Evolutionary conservation across 106 monocot species (phyloP).

Genomic region (Platanthera zijinensis): DNA sequence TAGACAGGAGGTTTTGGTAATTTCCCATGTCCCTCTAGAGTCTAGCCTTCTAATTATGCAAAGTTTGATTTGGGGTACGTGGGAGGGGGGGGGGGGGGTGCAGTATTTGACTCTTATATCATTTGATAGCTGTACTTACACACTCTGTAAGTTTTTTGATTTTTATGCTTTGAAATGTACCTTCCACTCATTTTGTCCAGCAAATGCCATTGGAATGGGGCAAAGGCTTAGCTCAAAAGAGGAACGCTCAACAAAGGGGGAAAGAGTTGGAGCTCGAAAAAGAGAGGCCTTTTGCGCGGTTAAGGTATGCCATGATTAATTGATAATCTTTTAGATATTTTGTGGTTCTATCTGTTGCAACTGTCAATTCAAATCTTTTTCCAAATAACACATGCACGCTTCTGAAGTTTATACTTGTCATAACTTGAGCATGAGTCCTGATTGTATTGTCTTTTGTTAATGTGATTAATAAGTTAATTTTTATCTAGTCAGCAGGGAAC

Average conservation of each 20-base stretch:
- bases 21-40: too few relatives aligned
- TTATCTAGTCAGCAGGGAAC: neutral
- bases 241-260: conserved; percentile 43
- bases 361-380: neutral
- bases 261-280: conserved; percentile 49
- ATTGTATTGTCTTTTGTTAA: conserved; percentile 1
- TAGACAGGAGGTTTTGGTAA: too few relatives aligned
- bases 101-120: neutral
- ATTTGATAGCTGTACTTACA: neutral
- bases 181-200: conserved; percentile 4
- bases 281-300: conserved; percentile 68
- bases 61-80: too few relatives aligned
- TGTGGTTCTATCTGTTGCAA: neutral
- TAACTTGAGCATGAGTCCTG: neutral
- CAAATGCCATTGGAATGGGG: conserved; percentile 67
- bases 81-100: too few relatives aligned
- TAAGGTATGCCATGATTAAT: conserved; percentile 29
- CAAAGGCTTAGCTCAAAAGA: conserved; percentile 67
- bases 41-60: too few relatives aligned
- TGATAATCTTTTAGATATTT: neutral
- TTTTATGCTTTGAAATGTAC: neutral
- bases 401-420: neutral
- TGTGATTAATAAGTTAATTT: neutral
- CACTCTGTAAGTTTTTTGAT: neutral
- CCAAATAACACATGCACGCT: neutral